Base-by-base conservation (phyloP, 805 yeast genomes). In the Candida ulmi region DNA sequence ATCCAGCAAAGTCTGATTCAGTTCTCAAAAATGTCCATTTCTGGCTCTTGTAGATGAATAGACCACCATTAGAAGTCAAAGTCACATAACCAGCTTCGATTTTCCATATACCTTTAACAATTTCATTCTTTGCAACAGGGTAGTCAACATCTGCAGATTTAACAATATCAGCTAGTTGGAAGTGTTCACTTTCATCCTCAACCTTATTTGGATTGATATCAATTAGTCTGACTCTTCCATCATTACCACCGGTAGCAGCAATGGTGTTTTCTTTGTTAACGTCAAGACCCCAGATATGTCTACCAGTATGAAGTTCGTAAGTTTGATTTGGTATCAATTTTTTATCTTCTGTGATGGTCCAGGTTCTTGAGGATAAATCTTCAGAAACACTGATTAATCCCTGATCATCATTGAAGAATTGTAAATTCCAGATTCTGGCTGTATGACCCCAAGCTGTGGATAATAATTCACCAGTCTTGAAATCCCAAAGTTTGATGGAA, bases 401-500 rank as follows among this genome's bases (percentile, higher is more conserved):
- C 5, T 48, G 54, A 33, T 60, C 61, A 15, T 58, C 49, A 6
- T 63, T 62, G 42, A 66, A 73, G 54, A 87, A 86, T 36, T 69
- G 69, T 33, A 91, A 64, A 32, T 75, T 73, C 99, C 99, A 93
- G 30, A 93, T 90, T 55, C 99, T 74, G 0, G 98, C 91, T 1
- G 84, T 81, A 57, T 93, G 99, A 12, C 98, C 99, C 97, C 97
- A 93, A 0, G 96, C 97, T 21, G 80, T 75, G 1, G 91, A 83
- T 30, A 84, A 49, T 26, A 78, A 61, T 11, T 62, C 50, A 1
- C 95, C 91, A 2, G 74, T 54, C 7, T 52, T 52, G 44, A 82
- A 63, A 50, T 77, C 77, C 81, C 88, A 88, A 6, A 91, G 57
- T 41, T 80, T 82, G 39, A 93, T 78, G 0, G 96, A 85, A 45